Evolutionary conservation across 768 basidiomycete genomes (phyloP).

Genomic region (Dentipellis fragilis): DNA sequence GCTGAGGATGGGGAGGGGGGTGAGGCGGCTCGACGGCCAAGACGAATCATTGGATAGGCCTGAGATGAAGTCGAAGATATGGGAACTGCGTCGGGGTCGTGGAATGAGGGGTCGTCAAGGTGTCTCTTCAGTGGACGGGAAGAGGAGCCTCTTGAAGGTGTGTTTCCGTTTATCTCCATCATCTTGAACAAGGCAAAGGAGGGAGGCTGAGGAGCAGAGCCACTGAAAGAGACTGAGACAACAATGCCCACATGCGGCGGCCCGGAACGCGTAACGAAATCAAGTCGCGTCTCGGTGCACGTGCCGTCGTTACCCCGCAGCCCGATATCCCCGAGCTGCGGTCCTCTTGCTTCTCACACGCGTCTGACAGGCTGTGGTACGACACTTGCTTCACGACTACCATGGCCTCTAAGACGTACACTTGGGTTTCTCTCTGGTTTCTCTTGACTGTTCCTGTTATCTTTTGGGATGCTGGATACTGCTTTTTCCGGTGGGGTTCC

Average conservation of each 20-base stretch:
- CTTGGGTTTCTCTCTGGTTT: conserved; percentile 27
- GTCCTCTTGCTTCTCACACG: neutral
- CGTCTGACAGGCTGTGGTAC: no score
- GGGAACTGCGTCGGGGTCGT: neutral
- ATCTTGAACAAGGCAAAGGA: neutral
- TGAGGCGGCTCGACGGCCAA: neutral
- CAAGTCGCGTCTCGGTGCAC: neutral
- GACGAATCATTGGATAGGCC: neutral
- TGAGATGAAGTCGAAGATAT: neutral
- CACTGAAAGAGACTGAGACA: neutral
- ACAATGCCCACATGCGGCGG: neutral
- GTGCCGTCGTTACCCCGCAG: neutral
- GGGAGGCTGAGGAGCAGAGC: neutral
- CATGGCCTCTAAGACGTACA: conserved; percentile 19
- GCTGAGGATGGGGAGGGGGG: neutral
- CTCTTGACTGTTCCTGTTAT: conserved; percentile 53
- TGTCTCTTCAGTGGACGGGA: neutral
- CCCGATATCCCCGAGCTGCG: neutral
- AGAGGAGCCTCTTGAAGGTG: neutral
- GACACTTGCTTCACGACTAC: neutral
- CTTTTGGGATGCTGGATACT: conserved; percentile 75
- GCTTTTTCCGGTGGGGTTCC: conserved; percentile 57
- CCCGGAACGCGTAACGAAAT: neutral
- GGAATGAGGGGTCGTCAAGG: neutral
- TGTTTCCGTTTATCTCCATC: neutral